Base-by-base conservation (phyloP, 306 rosid species). In the Crataegus laevigata region DNA sequence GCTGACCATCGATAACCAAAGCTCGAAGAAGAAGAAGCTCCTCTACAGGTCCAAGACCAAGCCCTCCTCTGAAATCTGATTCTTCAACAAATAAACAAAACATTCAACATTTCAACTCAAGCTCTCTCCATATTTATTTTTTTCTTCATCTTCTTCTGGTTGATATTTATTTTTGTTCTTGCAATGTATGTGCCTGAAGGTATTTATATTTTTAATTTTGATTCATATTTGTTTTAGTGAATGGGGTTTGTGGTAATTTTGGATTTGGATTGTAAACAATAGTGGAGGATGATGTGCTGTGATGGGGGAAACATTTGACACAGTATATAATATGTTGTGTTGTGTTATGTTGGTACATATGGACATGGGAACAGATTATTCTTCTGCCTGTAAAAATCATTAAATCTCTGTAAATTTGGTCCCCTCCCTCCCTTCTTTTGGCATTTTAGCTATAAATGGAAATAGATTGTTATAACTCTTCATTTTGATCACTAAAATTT, bases 11-110 rank as follows among this genome's bases (percentile, higher is more conserved):
- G 96, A 91, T 73, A 91, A 91, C 84, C 97, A 86, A 78, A 84
- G 89, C 83, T 90, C 93, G 51, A 94, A 91, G 88, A 94, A 91
- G 93, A 94, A 94, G 96, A 91, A 91, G 84, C 90, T 94, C 74
- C 83, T 94, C 21, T 94, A 90, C 88, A 86, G 98, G 93, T 90
- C 83, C 80, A 94, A 91, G 93, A 82, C 84, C 93, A 91, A 82
- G 80, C 75, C 96, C 78, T 66, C 72, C 51, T 75, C 88, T 8
- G 89, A 90, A 36, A 50, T 50, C 21, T 50, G 54, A 50, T 50
- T 50, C 54, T 50, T 50, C 54, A 2, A 18, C 54, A 17, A 17
- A 5, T 19, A 50, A 15, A 50, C 47, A 10, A 3, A 18, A 50
- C 21, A 50, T 50, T 50, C 54, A 17, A 50, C 54, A 15, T 19